A percentile compares a stretch with the other conserved stretches of the same genome.
Evolutionary conservation across 768 basidiomycete genomes (phyloP).

Genomic region (Tulasnella sp.): DNA sequence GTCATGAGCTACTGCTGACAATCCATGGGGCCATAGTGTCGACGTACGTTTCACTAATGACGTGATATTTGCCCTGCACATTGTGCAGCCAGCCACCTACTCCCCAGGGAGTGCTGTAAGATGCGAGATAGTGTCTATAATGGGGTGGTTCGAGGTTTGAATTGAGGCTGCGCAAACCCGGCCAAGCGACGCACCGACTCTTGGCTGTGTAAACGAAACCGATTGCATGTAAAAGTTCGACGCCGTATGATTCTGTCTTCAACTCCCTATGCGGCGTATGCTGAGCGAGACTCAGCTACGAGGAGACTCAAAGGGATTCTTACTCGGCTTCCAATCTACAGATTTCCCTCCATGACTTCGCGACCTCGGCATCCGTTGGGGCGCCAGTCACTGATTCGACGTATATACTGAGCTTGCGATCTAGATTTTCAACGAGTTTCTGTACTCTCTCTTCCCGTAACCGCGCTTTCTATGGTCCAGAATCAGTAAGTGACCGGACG

Average conservation of each 20-base stretch:
- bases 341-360: constrained; percentile 65
- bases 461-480: constrained; percentile 55
- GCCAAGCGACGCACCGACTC: constrained; percentile 24
- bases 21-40: neutral
- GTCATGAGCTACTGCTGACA: neutral
- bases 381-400: constrained; percentile 66
- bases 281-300: neutral
- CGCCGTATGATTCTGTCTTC: constrained; percentile 78
- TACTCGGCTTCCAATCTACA: constrained; percentile 76
- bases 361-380: constrained; percentile 57
- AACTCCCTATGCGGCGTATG: constrained; percentile 48
- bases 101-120: constrained; percentile 59
- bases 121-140: constrained; percentile 67
- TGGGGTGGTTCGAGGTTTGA: neutral
- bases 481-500: neutral
- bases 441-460: constrained; percentile 66
- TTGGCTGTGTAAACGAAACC: constrained; percentile 81
- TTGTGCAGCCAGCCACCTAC: constrained; percentile 92
- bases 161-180: neutral
- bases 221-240: constrained; percentile 75
- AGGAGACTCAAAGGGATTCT: constrained; percentile 29
- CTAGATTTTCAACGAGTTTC: constrained; percentile 69
- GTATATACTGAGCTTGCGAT: constrained; percentile 78
- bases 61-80: constrained; percentile 85
- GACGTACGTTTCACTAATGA: constrained; percentile 84